phyloP scores from a whole-genome alignment of 345 rosid species.

The Combretum micranthum region DNA sequence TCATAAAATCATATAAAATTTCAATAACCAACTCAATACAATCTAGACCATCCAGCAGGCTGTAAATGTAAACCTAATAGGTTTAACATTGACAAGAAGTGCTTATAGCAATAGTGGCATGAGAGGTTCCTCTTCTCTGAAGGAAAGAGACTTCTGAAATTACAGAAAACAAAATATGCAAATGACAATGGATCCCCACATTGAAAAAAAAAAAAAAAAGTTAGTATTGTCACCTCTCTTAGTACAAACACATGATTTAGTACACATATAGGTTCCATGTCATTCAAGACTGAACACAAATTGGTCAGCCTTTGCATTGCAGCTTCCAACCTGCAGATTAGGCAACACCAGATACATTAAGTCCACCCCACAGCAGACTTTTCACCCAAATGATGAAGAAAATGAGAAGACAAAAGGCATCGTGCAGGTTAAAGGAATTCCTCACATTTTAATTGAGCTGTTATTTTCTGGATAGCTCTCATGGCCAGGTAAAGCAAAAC shows the following conservation, averaged over 20 bases:
- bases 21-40: too few relatives aligned
- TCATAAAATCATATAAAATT: too few relatives aligned
- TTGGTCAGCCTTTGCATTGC: constrained; percentile 98
- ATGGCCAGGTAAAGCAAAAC: constrained; percentile 85
- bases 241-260: constrained; percentile 93
- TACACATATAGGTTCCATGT: constrained; percentile 99
- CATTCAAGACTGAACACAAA: constrained; percentile 87
- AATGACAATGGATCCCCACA: too few relatives aligned
- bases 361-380: background rate
- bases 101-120: too few relatives aligned
- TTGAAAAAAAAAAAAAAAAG: background rate
- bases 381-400: background rate
- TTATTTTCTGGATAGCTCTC: constrained; percentile 94
- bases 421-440: constrained; percentile 1
- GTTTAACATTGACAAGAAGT: too few relatives aligned
- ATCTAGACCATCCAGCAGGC: too few relatives aligned
- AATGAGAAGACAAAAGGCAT: background rate
- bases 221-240: constrained; percentile 67
- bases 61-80: too few relatives aligned
- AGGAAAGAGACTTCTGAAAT: too few relatives aligned
- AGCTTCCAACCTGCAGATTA: constrained; percentile 91
- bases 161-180: too few relatives aligned
- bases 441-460: constrained; percentile 86
- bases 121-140: too few relatives aligned
- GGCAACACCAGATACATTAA: background rate